Evolutionary conservation across 2,329 filamentous ascomycete genomes (phyloP).

Genomic region (Colletotrichum sp.): DNA sequence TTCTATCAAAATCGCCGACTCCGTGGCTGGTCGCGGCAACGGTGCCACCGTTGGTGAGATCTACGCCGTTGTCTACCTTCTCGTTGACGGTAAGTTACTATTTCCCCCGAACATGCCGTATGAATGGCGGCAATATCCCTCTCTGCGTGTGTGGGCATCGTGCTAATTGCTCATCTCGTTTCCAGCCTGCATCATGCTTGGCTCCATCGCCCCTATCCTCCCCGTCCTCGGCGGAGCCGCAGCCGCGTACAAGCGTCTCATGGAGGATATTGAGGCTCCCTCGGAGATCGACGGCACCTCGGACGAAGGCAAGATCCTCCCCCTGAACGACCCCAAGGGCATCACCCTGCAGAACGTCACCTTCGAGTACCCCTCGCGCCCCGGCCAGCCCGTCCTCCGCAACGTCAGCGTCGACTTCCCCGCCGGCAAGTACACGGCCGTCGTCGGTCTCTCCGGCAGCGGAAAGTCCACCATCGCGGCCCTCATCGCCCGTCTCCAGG

Average conservation of each 20-base stretch:
- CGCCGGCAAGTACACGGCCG: constrained; percentile 47
- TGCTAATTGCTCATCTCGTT: constrained; percentile 18
- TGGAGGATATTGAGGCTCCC: constrained; percentile 56
- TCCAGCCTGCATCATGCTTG: constrained; percentile 58
- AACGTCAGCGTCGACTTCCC: constrained; percentile 38
- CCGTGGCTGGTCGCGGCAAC: constrained; percentile 29
- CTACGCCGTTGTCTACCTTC: constrained; percentile 60
- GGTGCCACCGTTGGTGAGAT: constrained; percentile 51
- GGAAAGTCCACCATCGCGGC: constrained; percentile 52
- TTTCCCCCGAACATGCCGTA: background rate
- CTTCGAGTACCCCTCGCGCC: constrained; percentile 42
- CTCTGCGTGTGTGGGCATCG: background rate
- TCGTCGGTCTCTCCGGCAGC: constrained; percentile 56
- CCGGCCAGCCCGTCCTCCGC: constrained; percentile 38
- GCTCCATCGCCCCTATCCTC: constrained; percentile 63
- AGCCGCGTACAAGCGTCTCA: constrained; percentile 58
- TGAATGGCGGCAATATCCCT: background rate
- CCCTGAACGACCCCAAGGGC: constrained; percentile 50
- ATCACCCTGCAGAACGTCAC: constrained; percentile 42
- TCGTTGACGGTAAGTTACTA: constrained; percentile 48
- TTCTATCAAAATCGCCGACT: constrained; percentile 43
- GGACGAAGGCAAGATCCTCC: constrained; percentile 41
- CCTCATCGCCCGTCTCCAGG: constrained; percentile 49
- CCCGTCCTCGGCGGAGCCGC: constrained; percentile 62
- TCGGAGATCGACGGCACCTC: constrained; percentile 44